Evolutionary conservation across 2,329 filamentous ascomycete genomes (phyloP), one percentile per base, ranked within the genome.

Genomic region (Chaetomium sp.): DNA sequence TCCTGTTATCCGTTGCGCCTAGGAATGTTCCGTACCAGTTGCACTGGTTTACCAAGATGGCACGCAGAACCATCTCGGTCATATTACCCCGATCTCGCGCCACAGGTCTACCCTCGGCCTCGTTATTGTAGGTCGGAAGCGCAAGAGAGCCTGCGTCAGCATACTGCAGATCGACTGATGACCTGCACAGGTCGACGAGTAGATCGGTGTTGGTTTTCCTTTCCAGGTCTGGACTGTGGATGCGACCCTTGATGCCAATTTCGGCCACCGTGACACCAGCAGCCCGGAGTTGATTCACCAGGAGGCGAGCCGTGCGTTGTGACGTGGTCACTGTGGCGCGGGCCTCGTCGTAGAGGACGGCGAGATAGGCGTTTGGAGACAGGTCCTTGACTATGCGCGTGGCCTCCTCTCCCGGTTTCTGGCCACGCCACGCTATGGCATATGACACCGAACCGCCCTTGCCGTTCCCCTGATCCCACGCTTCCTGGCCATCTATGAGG

Each of bases 291-390:
- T 70, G 62, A 19, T 70, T 42, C 38, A 66, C 60, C 8, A 76
- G 67, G n/a, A 9, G 47, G 0, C 68, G 42, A 4, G 67, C 60
- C 1, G 60, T 63, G 0, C 63, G 60, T 8, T 70, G 31, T 0
- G 71, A 60, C 2, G 72, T 73, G 6, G 74, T 80, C 23, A 80
- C 57, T 0, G 78, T 79, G 6, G 74, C 75, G 5, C 77, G 68
- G 4, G 73, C 70, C 42, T 78, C 73, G 64, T 80, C 79, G 51
- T 73, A 77, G 5, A 70, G 42, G 6, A 79, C 76, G 3, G 78
- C 76, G 13, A 77, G 64, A 61, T 79, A 80, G 4, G 76, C 73
- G 67, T 78, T 25, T 4, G 56, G 56, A 5, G 19, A n/a, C 35
- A 58, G 3, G 2, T 49, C 12, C 2, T 69, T 59, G 27, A 75